Evolutionary conservation across 75 land plant genomes (phyloP), one percentile per base, ranked within the genome.

Genomic region (Pseudotsuga menziesii): DNA sequence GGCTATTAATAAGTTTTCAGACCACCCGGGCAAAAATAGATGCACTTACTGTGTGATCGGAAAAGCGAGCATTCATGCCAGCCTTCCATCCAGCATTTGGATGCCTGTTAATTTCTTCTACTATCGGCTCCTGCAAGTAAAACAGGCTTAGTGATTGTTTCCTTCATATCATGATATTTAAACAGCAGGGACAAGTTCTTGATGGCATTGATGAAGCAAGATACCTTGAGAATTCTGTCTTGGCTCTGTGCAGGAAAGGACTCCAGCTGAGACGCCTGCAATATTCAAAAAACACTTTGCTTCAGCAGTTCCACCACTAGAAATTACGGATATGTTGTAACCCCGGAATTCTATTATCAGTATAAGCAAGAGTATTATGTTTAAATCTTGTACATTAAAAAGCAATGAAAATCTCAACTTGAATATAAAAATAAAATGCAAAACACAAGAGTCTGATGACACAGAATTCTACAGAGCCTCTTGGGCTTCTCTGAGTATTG

Each of bases 11-110:
- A 73, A 17, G 61, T 3, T 55, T 72, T 57, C 23, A 19, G 41
- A 26, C 13, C 39, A 15, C 14, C 12, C 52, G 54, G 25, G 72
- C 6, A 17, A 32, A 61, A 48, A 48, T 48, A 48, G 2, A 12
- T 60, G 26, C 60, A 74, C 93, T 87, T 79, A 96, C 98, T 26
- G 95, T 89, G 83, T 89, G 81, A 77, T 92, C 83, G 48, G 89
- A 72, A 75, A 97, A 88, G 26, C 89, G 88, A 7, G 85, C 78
- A 77, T 88, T 94, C 77, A 84, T 77, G 79, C 87, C 82, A 81
- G 99, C 99, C 76, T 83, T 81, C 99, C 99, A 97, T 56, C 91
- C 88, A 62, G 99, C 95, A 27, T 74, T 66, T 11, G 95, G 91
- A 74, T 96, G 78, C 26, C 62, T 67, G 83, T 97, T 97, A 20